phyloP scores from a whole-genome alignment of 2,329 filamentous ascomycete species.

The Lasiodiplodia sp. region DNA sequence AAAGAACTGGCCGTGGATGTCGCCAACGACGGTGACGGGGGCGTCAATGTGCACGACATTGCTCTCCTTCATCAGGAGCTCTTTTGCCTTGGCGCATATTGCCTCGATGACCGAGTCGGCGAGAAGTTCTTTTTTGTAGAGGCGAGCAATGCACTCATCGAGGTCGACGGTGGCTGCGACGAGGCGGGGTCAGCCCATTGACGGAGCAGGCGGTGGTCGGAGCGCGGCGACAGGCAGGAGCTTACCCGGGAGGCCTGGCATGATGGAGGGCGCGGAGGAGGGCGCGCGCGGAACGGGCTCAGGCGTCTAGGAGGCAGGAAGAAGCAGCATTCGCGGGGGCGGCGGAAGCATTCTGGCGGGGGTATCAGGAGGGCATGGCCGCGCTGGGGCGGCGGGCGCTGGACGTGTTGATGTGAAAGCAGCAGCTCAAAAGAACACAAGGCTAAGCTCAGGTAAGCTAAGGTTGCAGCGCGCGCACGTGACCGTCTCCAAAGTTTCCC shows the following conservation, averaged over 20 bases:
- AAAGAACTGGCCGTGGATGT: conserved; percentile 99
- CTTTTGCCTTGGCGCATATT: conserved; percentile 98
- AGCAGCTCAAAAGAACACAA: conserved; percentile 1
- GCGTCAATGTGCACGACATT: conserved; percentile 98
- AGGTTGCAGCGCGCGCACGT: conserved; percentile 9
- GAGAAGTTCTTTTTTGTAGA: conserved; percentile 96
- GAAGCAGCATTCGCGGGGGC: conserved; percentile 21
- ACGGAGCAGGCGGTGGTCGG: conserved; percentile 1
- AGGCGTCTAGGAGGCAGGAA: conserved; percentile 39
- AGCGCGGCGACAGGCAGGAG: neutral
- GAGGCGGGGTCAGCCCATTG: conserved; percentile 29
- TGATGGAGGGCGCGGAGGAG: conserved; percentile 36
- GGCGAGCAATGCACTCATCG: conserved; percentile 95
- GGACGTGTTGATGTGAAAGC: neutral
- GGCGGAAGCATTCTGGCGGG: conserved; percentile 24
- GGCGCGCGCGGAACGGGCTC: conserved; percentile 41
- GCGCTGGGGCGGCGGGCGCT: conserved; percentile 2
- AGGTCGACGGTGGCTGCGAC: conserved; percentile 87
- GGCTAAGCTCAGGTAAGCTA: neutral
- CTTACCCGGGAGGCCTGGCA: conserved; percentile 60
- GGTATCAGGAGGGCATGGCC: conserved; percentile 26
- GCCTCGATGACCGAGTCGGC: conserved; percentile 98
- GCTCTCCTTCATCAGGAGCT: conserved; percentile 99
- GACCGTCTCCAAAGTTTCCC: conserved; percentile 13
- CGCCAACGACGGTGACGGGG: conserved; percentile 95